Conservation (phyloP, 345 rosid genomes). For the Populus tremula region DNA sequence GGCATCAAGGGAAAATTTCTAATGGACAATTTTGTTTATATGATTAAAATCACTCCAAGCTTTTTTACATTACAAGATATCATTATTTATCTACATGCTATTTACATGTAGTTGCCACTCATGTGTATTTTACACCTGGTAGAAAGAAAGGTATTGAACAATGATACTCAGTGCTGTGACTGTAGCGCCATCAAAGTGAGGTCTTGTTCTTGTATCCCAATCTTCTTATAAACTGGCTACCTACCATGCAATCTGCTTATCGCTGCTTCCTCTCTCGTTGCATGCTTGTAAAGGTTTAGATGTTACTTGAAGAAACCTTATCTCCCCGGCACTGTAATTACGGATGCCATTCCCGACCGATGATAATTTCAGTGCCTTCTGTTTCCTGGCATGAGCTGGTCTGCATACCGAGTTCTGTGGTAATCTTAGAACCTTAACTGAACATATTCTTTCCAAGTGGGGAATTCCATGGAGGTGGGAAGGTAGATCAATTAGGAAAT, state of each 20-base stretch:
- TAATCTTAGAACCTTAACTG: constrained; percentile 24
- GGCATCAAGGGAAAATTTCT: neutral
- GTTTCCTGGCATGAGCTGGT: constrained; percentile 29
- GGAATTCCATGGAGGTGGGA: constrained; percentile 47
- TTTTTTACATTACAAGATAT: constrained; percentile 5
- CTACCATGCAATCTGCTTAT: constrained; percentile 15
- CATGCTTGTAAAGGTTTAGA: constrained; percentile 38
- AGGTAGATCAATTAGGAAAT: constrained; percentile 52
- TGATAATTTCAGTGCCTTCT: constrained; percentile 26
- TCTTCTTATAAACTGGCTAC: neutral
- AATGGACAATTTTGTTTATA: neutral
- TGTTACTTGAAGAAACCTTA: constrained; percentile 32
- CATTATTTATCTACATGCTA: constrained; percentile 20
- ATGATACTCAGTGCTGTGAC: constrained; percentile 47
- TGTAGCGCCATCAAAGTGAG: constrained; percentile 55
- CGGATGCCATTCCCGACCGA: constrained; percentile 45
- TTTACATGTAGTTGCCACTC: neutral
- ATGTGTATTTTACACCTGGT: constrained; percentile 1
- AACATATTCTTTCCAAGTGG: constrained; percentile 38
- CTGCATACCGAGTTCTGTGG: constrained; percentile 35
- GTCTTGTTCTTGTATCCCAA: constrained; percentile 16
- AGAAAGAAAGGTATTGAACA: constrained; percentile 13
- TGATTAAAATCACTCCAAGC: constrained; percentile 3
- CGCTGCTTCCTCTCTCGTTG: neutral
- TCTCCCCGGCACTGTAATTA: constrained; percentile 30